Evolutionary conservation across 2,329 filamentous ascomycete species (phyloP).

Genomic region (Huntiella moniliformis): DNA sequence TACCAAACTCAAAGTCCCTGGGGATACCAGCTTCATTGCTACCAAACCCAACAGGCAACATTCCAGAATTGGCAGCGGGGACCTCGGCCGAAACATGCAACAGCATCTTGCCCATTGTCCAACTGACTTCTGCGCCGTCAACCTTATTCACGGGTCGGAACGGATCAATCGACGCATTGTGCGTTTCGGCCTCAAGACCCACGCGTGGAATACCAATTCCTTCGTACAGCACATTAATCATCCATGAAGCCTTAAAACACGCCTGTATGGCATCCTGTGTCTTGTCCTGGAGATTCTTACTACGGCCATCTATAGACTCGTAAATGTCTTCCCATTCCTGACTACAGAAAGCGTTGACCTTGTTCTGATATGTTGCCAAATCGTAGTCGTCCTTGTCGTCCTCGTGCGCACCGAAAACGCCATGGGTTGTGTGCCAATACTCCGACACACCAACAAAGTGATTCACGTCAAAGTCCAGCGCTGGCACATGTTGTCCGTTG

Average conservation of each 20-base stretch:
- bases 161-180: conserved; percentile 56
- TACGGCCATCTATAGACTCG: conserved; percentile 40
- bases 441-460: conserved; percentile 96
- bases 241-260: conserved; percentile 96
- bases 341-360: conserved; percentile 69
- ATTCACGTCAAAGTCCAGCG: conserved; percentile 92
- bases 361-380: conserved; percentile 67
- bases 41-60: conserved; percentile 75
- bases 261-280: conserved; percentile 65
- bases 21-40: conserved; percentile 54
- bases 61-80: conserved; percentile 33
- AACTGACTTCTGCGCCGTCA: conserved; percentile 78
- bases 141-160: conserved; percentile 93
- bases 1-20: conserved; percentile 68
- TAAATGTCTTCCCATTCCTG: conserved; percentile 66
- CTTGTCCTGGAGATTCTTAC: conserved; percentile 60
- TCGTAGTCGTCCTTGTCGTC: conserved; percentile 42
- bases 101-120: conserved; percentile 93
- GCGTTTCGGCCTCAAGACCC: conserved; percentile 45
- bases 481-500: conserved; percentile 79
- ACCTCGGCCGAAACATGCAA: conserved; percentile 85
- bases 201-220: conserved; percentile 84
- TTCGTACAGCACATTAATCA: conserved; percentile 90
- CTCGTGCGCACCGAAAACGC: conserved; percentile 47
- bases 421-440: conserved; percentile 97